A percentile compares a stretch with the other conserved stretches of the same genome.
These are phyloP conservation scores for Achaetomium macrosporum DNA, from an alignment of 2,329 filamentous ascomycete species.

Conservation along the genomic window DNA sequence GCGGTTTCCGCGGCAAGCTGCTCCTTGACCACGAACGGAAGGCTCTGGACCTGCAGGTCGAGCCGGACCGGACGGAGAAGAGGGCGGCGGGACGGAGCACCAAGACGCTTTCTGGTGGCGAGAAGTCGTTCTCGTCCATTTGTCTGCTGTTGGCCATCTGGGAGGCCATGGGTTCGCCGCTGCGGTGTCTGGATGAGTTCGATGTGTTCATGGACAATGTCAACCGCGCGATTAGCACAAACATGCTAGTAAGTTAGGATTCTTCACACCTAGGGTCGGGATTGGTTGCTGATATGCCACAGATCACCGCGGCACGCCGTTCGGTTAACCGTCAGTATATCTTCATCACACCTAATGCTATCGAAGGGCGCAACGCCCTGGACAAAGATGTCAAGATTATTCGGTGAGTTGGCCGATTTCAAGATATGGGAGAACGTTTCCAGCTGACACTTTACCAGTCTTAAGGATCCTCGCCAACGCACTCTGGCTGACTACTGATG, in stretches of 20 bases:
- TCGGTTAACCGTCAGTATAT: constrained; percentile 92
- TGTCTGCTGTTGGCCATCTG: constrained; percentile 88
- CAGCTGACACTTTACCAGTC: constrained; percentile 30
- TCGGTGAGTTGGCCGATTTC: constrained; percentile 43
- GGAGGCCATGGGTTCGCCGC: constrained; percentile 96
- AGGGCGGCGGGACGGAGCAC: constrained; percentile 70
- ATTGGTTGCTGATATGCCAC: constrained; percentile 19
- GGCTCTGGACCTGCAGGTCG: constrained; percentile 70
- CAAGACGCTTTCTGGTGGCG: constrained; percentile 88
- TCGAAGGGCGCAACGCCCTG: constrained; percentile 52
- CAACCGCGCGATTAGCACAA: constrained; percentile 87
- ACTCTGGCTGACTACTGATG: constrained; percentile 33
- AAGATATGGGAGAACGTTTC: background rate
- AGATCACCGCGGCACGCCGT: constrained; percentile 74
- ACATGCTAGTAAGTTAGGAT: constrained; percentile 68
- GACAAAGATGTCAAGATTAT: constrained; percentile 73
- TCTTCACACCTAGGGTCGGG: background rate
- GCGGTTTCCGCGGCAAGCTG: constrained; percentile 79
- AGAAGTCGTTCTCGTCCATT: constrained; percentile 97
- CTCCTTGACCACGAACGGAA: constrained; percentile 70
- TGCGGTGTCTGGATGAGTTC: constrained; percentile 94
- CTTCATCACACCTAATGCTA: constrained; percentile 88
- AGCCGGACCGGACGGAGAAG: constrained; percentile 63
- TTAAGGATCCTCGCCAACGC: constrained; percentile 55
- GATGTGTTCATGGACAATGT: constrained; percentile 99